Evolutionary conservation across 2,329 filamentous ascomycete species (phyloP), one percentile per base, ranked within the genome.

Genomic region (Aspergillus texensis): DNA sequence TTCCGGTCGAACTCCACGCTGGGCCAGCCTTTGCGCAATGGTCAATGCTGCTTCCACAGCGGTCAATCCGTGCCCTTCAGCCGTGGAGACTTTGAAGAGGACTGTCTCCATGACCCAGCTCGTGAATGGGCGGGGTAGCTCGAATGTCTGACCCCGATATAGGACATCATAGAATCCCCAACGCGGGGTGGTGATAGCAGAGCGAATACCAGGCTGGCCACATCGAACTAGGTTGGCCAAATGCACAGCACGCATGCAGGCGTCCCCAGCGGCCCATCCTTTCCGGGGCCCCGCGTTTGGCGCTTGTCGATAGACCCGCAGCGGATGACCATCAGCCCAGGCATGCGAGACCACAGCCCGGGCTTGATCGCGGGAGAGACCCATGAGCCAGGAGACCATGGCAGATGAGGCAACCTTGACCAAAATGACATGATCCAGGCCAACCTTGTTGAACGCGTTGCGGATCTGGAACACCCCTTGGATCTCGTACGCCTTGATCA

Each of bases 401-500:
- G 79, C 77, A 1, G 78, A 74, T 0, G 78, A 78, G 16, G 78
- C 79, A 10, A 82, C 60, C 61, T 80, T 80, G 45, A 81, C 79
- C 5, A 81, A 72, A 8, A 82, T 75, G 0, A 74, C 71, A 63
- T 82, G 79, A 62, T 82, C 80, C 1, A 82, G 66, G 1, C 80
- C 80, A n/a, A 71, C 62, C 2, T 61, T 57, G 62, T 82, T 81
- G 66, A 80, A 81, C 4, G 77, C 66, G 45, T 80, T 80, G 1
- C 59, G 30, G 26, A 74, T 66, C 48, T 79, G 77, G 39, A 79
- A 74, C 56, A 67, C 70, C 19, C 80, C 79, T 58, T 82, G 80
- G 61, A 81, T 78, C 64, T 81, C 79, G 57, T 81, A 80, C 1
- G 79, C 75, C 63, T 81, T 81, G 65, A 80, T 77, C 45, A 77